Evolutionary conservation across 2,329 filamentous ascomycete species (phyloP).

Genomic region (Xylariaceae sp.): DNA sequence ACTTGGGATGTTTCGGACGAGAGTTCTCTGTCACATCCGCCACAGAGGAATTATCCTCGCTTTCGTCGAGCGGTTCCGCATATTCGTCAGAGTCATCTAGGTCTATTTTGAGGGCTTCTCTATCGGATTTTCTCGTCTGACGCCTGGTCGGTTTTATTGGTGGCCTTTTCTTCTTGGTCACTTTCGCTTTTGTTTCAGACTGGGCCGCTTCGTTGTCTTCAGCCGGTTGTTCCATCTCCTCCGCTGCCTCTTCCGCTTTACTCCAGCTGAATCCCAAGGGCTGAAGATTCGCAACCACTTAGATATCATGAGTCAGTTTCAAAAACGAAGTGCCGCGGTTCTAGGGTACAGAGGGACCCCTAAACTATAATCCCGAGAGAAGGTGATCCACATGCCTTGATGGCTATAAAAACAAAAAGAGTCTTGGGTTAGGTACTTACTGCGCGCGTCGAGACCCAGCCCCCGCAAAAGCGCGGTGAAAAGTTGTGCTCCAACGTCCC

Average conservation of each 20-base stretch:
- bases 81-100: constrained; percentile 45
- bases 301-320: constrained; percentile 1
- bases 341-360: not conserved
- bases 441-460: constrained; percentile 73
- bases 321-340: not conserved
- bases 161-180: constrained; percentile 19
- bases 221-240: constrained; percentile 38
- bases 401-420: not conserved
- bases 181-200: constrained; percentile 38
- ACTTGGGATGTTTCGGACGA: constrained; percentile 38
- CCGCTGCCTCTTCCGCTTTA: constrained; percentile 72
- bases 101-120: constrained; percentile 28
- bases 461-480: constrained; percentile 82
- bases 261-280: constrained; percentile 87
- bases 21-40: constrained; percentile 50
- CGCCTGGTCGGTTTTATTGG: constrained; percentile 25
- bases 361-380: not conserved
- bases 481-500: constrained; percentile 82
- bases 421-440: constrained; percentile 5
- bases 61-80: constrained; percentile 47
- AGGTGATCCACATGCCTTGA: no score
- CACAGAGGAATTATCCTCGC: constrained; percentile 57
- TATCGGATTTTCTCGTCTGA: constrained; percentile 26
- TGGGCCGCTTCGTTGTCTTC: constrained; percentile 17
- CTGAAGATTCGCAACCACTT: constrained; percentile 75